A percentile compares a stretch with the other conserved stretches of the same genome.
phyloP scores from a whole-genome alignment of 495 filamentous ascomycete species.

The Aspergillus nidulans region DNA sequence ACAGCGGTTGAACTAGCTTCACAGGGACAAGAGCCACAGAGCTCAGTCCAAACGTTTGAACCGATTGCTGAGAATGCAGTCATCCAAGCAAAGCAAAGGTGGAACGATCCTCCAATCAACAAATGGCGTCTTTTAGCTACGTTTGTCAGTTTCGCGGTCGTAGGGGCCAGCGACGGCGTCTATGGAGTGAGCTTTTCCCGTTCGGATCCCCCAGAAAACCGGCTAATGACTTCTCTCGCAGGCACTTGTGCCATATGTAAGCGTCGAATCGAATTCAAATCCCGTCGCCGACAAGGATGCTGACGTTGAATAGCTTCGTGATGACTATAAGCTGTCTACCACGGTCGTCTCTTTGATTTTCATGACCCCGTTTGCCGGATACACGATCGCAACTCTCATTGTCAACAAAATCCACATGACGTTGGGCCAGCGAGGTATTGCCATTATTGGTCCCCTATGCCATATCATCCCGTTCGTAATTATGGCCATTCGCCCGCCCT shows the following conservation, averaged over 20 bases:
- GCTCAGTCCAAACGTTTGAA: too few species aligned
- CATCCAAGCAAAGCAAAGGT: too few species aligned
- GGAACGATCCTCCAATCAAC: background rate
- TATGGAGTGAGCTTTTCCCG: background rate
- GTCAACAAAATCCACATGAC: background rate
- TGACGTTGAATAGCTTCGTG: too few species aligned
- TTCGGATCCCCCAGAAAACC: too few species aligned
- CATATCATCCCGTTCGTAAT: background rate
- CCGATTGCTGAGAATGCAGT: too few species aligned
- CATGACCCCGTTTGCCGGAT: background rate
- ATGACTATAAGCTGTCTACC: too few species aligned
- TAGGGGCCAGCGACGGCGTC: background rate
- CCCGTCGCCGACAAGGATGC: too few species aligned
- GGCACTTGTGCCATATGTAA: background rate
- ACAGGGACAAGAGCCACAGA: too few species aligned
- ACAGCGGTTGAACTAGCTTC: too few species aligned
- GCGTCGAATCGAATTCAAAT: too few species aligned
- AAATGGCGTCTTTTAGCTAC: background rate
- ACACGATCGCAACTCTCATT: background rate
- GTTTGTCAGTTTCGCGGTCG: background rate
- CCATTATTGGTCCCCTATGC: background rate
- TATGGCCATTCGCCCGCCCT: background rate
- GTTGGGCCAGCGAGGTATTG: background rate
- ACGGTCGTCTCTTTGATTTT: background rate
- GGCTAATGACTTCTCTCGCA: background rate